Conservation (phyloP, 2,329 filamentous ascomycete genomes). For the Purpureocillium lavendulum region DNA sequence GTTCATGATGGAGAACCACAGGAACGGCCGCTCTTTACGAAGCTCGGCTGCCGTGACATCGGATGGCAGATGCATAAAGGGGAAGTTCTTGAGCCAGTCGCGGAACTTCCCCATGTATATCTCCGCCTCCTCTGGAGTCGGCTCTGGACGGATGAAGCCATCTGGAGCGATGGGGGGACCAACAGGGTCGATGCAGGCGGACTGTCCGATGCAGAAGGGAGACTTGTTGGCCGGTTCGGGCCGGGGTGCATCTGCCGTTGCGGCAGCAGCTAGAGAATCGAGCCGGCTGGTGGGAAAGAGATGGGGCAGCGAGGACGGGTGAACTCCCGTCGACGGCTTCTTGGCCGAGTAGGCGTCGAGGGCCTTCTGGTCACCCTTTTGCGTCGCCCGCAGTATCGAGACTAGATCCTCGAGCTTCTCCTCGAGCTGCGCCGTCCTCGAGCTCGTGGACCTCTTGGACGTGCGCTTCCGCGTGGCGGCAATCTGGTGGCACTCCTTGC, state of each 20-base stretch:
- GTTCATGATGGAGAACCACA: conserved; percentile 41
- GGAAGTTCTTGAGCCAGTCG: conserved; percentile 31
- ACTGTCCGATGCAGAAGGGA: background rate
- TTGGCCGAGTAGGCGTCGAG: conserved; percentile 1
- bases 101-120: conserved; percentile 31
- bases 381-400: conserved; percentile 29
- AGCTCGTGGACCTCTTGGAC: conserved; percentile 22
- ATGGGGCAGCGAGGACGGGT: conserved; percentile 5
- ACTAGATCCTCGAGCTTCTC: conserved; percentile 42
- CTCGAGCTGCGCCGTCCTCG: conserved; percentile 36
- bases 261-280: conserved; percentile 27
- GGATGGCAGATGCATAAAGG: conserved; percentile 32
- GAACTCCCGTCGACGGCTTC: conserved; percentile 1
- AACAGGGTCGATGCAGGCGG: background rate
- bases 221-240: too few species aligned
- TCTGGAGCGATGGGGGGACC: conserved; percentile 4
- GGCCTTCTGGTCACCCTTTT: conserved; percentile 8
- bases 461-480: conserved; percentile 29
- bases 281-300: conserved; percentile 18
- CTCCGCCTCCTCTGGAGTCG: conserved; percentile 28
- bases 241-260: conserved; percentile 15
- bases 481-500: conserved; percentile 38
- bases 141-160: conserved; percentile 15
- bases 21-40: conserved; percentile 32
- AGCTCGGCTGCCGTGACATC: conserved; percentile 29